A percentile compares a stretch with the other conserved stretches of the same genome.
Evolutionary conservation across 371 early-diverging fungal species (phyloP).

Genomic region (Circinella minor): DNA sequence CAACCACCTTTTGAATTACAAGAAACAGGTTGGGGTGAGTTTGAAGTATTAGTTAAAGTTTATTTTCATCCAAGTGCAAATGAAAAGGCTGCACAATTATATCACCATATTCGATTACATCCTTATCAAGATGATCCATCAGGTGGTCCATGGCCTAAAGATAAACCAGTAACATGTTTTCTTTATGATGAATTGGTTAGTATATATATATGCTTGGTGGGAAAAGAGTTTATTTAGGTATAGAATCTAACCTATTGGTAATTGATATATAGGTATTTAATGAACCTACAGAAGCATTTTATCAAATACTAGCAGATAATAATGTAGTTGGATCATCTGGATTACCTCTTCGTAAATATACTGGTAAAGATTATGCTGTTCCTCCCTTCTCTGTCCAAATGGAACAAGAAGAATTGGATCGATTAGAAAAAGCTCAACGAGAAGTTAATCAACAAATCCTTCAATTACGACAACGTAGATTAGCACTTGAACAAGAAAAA

Average conservation of each 20-base stretch:
- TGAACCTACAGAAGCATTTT: constrained; percentile 86
- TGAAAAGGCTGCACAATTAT: constrained; percentile 84
- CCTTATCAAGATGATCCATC: constrained; percentile 73
- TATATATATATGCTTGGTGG: not conserved
- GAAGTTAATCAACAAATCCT: constrained; percentile 68
- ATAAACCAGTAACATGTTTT: constrained; percentile 77
- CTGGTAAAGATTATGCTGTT: constrained; percentile 31
- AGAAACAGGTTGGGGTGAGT: constrained; percentile 99
- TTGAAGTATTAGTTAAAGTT: constrained; percentile 94
- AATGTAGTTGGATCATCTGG: constrained; percentile 39
- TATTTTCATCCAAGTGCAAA: constrained; percentile 75
- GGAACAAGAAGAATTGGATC: constrained; percentile 71
- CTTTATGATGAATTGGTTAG: constrained; percentile 82
- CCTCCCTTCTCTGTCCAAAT: constrained; percentile 62
- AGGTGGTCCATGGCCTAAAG: constrained; percentile 73
- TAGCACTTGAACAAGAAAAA: constrained; percentile 51
- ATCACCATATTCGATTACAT: constrained; percentile 84
- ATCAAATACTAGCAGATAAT: constrained; percentile 66
- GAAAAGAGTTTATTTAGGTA: no score
- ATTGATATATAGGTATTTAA: constrained; percentile 71
- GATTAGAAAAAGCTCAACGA: constrained; percentile 59
- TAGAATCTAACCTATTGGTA: no score
- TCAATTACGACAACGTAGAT: constrained; percentile 55
- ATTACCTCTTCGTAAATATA: constrained; percentile 41
- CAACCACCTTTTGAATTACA: constrained; percentile 90